A percentile compares a stretch with the other conserved stretches of the same genome.
These are phyloP conservation scores for Davidsoniella virescens DNA, from an alignment of 2,329 filamentous ascomycete genomes.

Conservation along the genomic window DNA sequence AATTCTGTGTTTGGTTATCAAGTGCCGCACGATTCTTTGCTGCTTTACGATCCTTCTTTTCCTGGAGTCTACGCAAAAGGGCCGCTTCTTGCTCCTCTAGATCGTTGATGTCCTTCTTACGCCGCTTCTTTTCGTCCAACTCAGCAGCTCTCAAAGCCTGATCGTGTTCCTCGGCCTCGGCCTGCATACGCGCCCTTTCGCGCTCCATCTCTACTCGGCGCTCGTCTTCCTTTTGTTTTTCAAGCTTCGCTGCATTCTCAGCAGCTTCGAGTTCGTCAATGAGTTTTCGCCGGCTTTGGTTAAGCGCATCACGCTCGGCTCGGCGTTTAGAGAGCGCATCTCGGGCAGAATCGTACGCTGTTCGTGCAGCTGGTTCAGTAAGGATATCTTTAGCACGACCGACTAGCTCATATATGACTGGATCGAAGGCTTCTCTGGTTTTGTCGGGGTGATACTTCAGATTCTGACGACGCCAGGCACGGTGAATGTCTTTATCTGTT, in stretches of 20 bases:
- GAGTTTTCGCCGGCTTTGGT: constrained; percentile 56
- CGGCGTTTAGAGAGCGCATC: constrained; percentile 54
- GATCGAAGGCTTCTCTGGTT: constrained; percentile 55
- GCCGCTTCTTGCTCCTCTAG: constrained; percentile 19
- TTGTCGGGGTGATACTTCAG: constrained; percentile 94
- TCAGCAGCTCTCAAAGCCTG: background rate
- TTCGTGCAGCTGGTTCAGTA: constrained; percentile 50
- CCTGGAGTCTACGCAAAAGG: constrained; percentile 13
- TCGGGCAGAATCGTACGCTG: constrained; percentile 62
- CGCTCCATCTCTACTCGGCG: constrained; percentile 23
- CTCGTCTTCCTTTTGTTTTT: constrained; percentile 32
- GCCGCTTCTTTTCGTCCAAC: constrained; percentile 16
- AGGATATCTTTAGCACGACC: constrained; percentile 79
- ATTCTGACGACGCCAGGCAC: constrained; percentile 70
- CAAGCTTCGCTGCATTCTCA: constrained; percentile 49
- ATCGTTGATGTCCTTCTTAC: constrained; percentile 14
- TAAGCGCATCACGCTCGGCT: constrained; percentile 56
- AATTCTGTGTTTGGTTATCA: too few relatives aligned
- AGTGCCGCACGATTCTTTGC: constrained; percentile 17
- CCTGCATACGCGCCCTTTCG: constrained; percentile 20
- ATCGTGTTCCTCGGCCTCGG: constrained; percentile 19
- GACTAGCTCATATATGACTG: constrained; percentile 70
- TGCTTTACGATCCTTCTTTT: constrained; percentile 22
- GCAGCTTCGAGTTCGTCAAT: constrained; percentile 73
- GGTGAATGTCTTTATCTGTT: constrained; percentile 56